phyloP scores from a whole-genome alignment of 257 asterid genomes.

The Solanum chilense region DNA sequence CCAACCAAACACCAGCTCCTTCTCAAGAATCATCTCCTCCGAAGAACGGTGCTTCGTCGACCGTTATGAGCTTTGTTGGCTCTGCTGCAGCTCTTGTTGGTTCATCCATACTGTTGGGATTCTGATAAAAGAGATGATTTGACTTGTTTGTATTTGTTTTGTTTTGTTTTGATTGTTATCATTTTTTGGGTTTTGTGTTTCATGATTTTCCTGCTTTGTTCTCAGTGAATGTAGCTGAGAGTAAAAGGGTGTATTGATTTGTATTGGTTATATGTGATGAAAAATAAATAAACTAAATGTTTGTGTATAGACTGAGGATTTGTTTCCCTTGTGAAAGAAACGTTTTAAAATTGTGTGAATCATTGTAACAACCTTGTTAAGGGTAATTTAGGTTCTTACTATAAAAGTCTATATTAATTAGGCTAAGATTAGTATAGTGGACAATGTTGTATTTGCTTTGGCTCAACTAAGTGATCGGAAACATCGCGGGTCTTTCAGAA shows the following conservation, averaged over 20 bases:
- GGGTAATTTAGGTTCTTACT: no score
- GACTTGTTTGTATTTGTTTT: background rate
- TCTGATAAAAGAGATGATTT: conserved; percentile 18
- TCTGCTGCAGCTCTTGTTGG: conserved; percentile 31
- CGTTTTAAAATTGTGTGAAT: no score
- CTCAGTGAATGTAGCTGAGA: background rate
- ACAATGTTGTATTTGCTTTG: no score
- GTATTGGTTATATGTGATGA: conserved; percentile 5
- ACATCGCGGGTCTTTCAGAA: rapidly evolving
- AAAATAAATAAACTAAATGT: conserved; percentile 25
- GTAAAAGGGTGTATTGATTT: conserved; percentile 4
- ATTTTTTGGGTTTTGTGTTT: background rate
- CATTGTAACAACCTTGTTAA: no score
- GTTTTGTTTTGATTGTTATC: background rate
- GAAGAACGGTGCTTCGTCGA: conserved; percentile 28
- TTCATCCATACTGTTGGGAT: conserved; percentile 21
- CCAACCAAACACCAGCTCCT: conserved; percentile 39
- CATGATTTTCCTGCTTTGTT: conserved; percentile 6
- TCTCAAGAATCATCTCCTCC: conserved; percentile 35
- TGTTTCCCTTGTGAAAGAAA: no score
- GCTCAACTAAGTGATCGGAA: no score
- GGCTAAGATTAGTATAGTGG: no score
- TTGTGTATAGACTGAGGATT: background rate
- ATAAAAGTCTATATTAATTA: no score
- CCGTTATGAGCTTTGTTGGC: conserved; percentile 16